Conservation (phyloP, 1,139 yeast species). For the Kodamaea plutei region DNA sequence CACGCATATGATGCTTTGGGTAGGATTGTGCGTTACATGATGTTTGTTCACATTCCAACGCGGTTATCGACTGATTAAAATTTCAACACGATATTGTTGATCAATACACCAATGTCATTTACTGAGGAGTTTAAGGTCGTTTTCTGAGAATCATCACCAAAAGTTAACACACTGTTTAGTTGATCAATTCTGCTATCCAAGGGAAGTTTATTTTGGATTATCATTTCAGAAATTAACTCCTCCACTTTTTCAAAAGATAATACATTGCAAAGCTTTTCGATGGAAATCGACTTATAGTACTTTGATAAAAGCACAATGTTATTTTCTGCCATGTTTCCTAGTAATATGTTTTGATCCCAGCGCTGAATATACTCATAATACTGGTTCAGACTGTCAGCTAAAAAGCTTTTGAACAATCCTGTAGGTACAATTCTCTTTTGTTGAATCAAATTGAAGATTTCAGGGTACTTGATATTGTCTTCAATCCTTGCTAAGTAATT, state of each 20-base stretch:
- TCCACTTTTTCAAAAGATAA: slow-evolving; percentile 19
- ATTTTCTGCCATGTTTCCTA: slow-evolving; percentile 25
- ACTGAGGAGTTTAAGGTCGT: slow-evolving; percentile 18
- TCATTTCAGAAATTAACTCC: slow-evolving; percentile 30
- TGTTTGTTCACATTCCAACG: too few species aligned
- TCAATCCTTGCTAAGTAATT: slow-evolving; percentile 17
- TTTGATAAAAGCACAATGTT: slow-evolving; percentile 28
- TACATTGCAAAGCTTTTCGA: slow-evolving; percentile 15
- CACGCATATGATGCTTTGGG: too few species aligned
- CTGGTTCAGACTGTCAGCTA: slow-evolving; percentile 10
- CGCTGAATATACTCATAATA: slow-evolving; percentile 10
- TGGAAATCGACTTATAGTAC: slow-evolving; percentile 26
- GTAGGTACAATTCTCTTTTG: slow-evolving; percentile 18
- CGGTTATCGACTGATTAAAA: too few species aligned
- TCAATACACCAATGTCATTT: slow-evolving; percentile 21
- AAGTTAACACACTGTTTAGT: slow-evolving; percentile 20
- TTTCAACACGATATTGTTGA: slow-evolving; percentile 16
- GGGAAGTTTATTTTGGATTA: slow-evolving; percentile 30
- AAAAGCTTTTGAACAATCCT: slow-evolving; percentile 15
- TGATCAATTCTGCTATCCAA: slow-evolving; percentile 32
- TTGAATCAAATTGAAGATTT: slow-evolving; percentile 10
- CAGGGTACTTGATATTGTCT: background rate
- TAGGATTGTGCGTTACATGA: too few species aligned
- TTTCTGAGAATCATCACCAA: slow-evolving; percentile 17
- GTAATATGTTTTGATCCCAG: slow-evolving; percentile 15